phyloP scores from a whole-genome alignment of 2,329 filamentous ascomycete species.

The Colletotrichum horii region DNA sequence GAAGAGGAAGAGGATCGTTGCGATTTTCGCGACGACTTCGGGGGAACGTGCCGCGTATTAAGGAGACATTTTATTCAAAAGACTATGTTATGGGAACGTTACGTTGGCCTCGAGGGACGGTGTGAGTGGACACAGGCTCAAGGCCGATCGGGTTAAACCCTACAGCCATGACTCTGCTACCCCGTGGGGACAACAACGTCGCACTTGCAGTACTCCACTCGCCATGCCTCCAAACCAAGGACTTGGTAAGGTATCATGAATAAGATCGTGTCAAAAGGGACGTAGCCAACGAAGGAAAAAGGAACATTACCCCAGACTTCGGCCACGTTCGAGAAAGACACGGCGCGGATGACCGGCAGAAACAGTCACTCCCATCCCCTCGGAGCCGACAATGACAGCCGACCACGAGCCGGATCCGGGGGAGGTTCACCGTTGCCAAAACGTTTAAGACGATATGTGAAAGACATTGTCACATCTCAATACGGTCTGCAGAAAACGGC shows the following conservation, averaged over 20 bases:
- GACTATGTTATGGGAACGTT: neutral
- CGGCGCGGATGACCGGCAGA: neutral
- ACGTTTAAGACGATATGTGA: neutral
- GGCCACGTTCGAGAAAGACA: neutral
- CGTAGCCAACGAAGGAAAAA: neutral
- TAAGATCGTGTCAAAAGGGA: neutral
- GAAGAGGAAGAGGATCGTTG: neutral
- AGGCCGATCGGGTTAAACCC: neutral
- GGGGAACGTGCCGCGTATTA: neutral
- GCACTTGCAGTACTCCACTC: neutral
- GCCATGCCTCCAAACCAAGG: neutral
- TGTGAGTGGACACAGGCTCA: neutral
- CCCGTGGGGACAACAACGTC: slow-evolving; percentile 7
- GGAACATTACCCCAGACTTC: neutral
- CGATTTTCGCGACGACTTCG: neutral
- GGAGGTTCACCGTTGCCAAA: neutral
- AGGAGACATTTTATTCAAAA: neutral
- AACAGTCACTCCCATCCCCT: neutral
- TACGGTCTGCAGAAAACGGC: neutral
- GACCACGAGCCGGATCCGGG: neutral
- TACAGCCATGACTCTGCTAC: slow-evolving; percentile 12
- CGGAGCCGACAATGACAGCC: neutral
- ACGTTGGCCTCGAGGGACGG: neutral
- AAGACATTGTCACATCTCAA: neutral
- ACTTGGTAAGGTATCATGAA: neutral